phyloP scores from a whole-genome alignment of 331 rosid species.

The Stylosanthes scabra region DNA sequence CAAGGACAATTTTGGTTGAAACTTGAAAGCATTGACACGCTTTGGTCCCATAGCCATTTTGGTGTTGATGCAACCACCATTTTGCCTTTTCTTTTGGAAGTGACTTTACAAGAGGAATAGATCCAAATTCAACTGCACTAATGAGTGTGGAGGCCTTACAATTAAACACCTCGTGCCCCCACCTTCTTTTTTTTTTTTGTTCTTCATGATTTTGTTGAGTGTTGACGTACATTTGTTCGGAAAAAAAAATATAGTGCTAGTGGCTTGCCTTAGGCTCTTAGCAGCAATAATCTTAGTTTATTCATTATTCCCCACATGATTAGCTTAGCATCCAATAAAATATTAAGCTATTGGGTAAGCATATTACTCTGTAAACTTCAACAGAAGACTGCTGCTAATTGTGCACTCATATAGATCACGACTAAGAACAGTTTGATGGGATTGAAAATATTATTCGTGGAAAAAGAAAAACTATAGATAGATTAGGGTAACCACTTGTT shows the following conservation, averaged over 20 bases:
- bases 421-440: no score
- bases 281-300: slow-evolving; percentile 23
- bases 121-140: slow-evolving; percentile 36
- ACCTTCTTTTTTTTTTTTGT: neutral
- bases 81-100: slow-evolving; percentile 30
- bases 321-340: slow-evolving; percentile 33
- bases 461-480: no score
- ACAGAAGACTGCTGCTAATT: no score
- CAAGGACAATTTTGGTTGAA: slow-evolving; percentile 38
- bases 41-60: slow-evolving; percentile 31
- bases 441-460: no score
- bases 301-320: slow-evolving; percentile 29
- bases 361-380: slow-evolving; percentile 10
- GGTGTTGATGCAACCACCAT: slow-evolving; percentile 38
- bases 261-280: neutral
- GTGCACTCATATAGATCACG: no score
- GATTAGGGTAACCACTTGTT: no score
- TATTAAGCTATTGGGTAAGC: neutral
- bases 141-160: slow-evolving; percentile 27
- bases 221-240: slow-evolving; percentile 23
- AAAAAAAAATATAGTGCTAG: slow-evolving; percentile 26
- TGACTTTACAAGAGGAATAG: slow-evolving; percentile 35
- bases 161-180: slow-evolving; percentile 9
- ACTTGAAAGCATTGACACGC: slow-evolving; percentile 32
- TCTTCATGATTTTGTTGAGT: slow-evolving; percentile 38